Conservation (phyloP, 2,329 filamentous ascomycete genomes). For the Nemania sp. region DNA sequence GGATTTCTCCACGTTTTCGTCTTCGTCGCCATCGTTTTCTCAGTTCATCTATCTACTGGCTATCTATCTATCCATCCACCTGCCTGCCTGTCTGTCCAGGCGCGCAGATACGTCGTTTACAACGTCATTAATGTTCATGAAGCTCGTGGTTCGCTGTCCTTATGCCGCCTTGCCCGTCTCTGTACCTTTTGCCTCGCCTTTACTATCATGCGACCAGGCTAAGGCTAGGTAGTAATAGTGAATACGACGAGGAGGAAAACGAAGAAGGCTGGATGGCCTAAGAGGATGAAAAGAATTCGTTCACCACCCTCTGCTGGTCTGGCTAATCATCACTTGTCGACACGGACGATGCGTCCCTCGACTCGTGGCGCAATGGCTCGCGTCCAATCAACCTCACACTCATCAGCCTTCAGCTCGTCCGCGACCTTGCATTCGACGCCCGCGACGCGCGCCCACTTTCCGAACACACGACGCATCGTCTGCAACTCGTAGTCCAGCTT, state of each 20-base stretch:
- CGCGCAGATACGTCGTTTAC: background rate
- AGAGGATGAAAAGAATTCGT: background rate
- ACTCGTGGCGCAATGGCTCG: conserved; percentile 76
- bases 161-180: background rate
- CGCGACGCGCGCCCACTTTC: conserved; percentile 73
- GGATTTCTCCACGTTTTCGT: no score
- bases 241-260: background rate
- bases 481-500: conserved; percentile 60
- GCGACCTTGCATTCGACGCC: conserved; percentile 60
- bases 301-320: background rate
- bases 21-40: background rate
- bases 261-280: background rate
- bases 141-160: background rate
- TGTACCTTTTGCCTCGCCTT: background rate
- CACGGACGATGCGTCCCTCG: conserved; percentile 70
- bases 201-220: no score
- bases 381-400: conserved; percentile 74
- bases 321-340: conserved; percentile 23
- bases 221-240: background rate
- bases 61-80: background rate
- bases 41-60: background rate
- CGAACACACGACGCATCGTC: conserved; percentile 69
- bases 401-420: conserved; percentile 62
- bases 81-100: background rate
- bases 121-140: background rate